A percentile compares a stretch with the other conserved stretches of the same genome.
phyloP scores from a whole-genome alignment of 352 stramenopile genomes.

The Phytophthora pisi region DNA sequence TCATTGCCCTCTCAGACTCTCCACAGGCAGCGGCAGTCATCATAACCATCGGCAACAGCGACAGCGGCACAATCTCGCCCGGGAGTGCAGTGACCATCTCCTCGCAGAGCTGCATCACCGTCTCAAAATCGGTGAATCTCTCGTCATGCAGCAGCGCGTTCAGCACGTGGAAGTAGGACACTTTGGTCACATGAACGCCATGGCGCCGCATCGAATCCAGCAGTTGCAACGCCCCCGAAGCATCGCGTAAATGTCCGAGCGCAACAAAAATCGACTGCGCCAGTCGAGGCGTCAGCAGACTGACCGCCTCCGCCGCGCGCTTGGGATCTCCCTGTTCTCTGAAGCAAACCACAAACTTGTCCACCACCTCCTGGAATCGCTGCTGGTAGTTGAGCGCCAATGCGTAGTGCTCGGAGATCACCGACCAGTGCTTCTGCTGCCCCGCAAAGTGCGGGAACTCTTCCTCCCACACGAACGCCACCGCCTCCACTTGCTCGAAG shows the following conservation, averaged over 20 bases:
- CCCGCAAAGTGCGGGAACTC: conserved; percentile 56
- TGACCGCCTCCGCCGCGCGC: neutral
- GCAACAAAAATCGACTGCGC: conserved; percentile 59
- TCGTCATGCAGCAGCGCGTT: conserved; percentile 64
- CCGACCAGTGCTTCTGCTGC: conserved; percentile 45
- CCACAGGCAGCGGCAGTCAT: conserved; percentile 60
- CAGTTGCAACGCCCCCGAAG: conserved; percentile 35
- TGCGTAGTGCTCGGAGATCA: conserved; percentile 65
- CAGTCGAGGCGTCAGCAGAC: conserved; percentile 47
- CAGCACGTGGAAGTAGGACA: conserved; percentile 68
- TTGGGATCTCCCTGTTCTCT: neutral
- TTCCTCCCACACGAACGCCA: conserved; percentile 55
- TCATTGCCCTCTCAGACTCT: conserved; percentile 64
- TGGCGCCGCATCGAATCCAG: conserved; percentile 40
- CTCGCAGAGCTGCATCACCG: conserved; percentile 58
- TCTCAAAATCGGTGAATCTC: conserved; percentile 49
- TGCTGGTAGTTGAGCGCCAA: conserved; percentile 53
- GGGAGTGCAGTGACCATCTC: conserved; percentile 49
- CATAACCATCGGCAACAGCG: conserved; percentile 62
- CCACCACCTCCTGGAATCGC: conserved; percentile 60
- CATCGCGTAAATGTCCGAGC: conserved; percentile 54
- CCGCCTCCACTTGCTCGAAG: conserved; percentile 53
- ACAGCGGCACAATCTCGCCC: conserved; percentile 50
- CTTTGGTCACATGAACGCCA: conserved; percentile 46
- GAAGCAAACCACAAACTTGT: conserved; percentile 43